A percentile compares a stretch with the other conserved stretches of the same genome.
Conservation (phyloP, 257 asterid species). For the Solanum virginianum region DNA sequence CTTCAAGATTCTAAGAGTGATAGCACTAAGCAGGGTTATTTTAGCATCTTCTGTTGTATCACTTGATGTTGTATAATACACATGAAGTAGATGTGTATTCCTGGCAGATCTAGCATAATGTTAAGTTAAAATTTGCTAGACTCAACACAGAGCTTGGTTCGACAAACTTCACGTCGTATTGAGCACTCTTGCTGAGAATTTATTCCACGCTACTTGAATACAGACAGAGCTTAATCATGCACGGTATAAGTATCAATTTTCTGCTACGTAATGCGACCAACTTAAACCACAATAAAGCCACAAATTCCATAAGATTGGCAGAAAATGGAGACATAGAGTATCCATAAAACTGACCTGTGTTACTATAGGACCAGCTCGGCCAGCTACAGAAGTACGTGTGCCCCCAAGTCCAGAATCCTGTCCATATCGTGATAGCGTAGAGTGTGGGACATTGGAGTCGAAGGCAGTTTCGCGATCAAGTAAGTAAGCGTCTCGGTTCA, state of each 20-base stretch:
- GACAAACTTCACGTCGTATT: background rate
- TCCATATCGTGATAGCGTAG: conserved; percentile 47
- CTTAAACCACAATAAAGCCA: background rate
- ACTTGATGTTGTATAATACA: background rate
- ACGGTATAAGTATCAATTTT: background rate
- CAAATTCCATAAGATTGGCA: background rate
- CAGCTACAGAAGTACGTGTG: conserved; percentile 32
- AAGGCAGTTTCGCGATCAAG: conserved; percentile 43
- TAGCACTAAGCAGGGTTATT: background rate
- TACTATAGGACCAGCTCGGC: conserved; percentile 55
- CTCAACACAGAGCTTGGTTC: background rate
- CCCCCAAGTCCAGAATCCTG: conserved; percentile 46
- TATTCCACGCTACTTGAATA: background rate
- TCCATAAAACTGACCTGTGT: conserved; percentile 53
- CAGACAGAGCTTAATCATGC: background rate
- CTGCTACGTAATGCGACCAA: background rate
- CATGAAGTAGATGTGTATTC: background rate
- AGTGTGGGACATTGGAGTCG: conserved; percentile 23
- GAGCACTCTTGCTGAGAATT: background rate
- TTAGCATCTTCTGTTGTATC: background rate
- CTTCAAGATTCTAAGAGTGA: background rate
- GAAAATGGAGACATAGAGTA: background rate
- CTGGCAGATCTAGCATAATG: background rate
- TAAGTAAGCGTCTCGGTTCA: conserved; percentile 41
- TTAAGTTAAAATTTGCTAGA: background rate